phyloP scores from a whole-genome alignment of 495 filamentous ascomycete genomes.

The Penicillium goetzii region DNA sequence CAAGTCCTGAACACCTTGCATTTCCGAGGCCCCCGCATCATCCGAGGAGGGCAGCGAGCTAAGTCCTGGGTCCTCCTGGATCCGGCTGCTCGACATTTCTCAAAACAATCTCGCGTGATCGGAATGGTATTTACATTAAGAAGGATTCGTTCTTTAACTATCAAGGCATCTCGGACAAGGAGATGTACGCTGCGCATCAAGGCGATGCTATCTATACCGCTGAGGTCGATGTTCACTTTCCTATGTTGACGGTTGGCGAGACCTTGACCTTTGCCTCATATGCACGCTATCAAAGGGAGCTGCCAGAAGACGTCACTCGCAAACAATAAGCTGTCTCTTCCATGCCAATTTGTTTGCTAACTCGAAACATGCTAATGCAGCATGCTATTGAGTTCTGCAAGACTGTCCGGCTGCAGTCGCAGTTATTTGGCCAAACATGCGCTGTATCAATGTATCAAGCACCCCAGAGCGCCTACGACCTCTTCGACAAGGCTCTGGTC shows the following conservation, averaged over 20 bases:
- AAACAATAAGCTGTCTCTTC: no score
- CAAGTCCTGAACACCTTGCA: background rate
- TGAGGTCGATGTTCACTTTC: constrained; percentile 64
- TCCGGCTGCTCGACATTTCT: constrained; percentile 71
- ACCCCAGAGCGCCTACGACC: background rate
- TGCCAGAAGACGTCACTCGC: background rate
- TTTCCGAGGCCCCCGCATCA: background rate
- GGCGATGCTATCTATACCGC: constrained; percentile 61
- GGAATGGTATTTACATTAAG: constrained; percentile 64
- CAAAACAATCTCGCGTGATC: constrained; percentile 71
- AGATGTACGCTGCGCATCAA: constrained; percentile 65
- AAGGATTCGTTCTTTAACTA: constrained; percentile 65
- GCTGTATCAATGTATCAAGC: background rate
- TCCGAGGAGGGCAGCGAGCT: background rate
- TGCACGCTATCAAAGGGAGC: constrained; percentile 40
- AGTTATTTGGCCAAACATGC: background rate
- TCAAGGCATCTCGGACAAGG: constrained; percentile 54
- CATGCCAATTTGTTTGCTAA: background rate
- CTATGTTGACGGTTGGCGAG: constrained; percentile 61
- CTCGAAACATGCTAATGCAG: background rate
- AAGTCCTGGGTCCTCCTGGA: constrained; percentile 34
- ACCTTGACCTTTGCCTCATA: constrained; percentile 61
- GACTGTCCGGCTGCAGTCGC: background rate
- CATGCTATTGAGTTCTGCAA: background rate
- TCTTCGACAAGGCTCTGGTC: background rate